phyloP scores from a whole-genome alignment of 148 eudicot genomes.

The Rhododendron kiyosumense region DNA sequence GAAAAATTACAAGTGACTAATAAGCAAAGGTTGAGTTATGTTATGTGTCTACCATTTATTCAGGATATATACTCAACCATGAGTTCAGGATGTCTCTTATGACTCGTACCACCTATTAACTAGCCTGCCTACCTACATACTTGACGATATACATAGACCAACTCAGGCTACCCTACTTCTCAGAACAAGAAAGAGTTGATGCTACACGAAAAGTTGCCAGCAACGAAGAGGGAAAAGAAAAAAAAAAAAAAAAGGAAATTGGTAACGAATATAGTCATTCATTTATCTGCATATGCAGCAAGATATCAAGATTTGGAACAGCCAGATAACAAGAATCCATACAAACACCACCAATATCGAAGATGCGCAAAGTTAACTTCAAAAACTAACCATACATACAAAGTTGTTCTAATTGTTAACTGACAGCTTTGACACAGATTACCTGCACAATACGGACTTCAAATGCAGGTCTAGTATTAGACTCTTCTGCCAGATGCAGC shows the following conservation, averaged over 20 bases:
- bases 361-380: not conserved
- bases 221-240: too few relatives aligned
- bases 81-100: not conserved
- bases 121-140: not conserved
- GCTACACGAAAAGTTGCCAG: not conserved
- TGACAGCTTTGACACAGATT: not conserved
- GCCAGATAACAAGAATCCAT: not conserved
- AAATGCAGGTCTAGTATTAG: slow-evolving; percentile 45
- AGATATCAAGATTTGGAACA: not conserved
- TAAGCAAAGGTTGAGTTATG: not conserved
- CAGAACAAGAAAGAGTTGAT: not conserved
- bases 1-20: not conserved
- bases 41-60: not conserved
- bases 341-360: not conserved
- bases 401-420: not conserved
- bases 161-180: not conserved
- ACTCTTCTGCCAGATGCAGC: slow-evolving; percentile 53
- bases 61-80: not conserved
- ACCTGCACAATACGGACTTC: slow-evolving; percentile 57
- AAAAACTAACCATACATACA: not conserved
- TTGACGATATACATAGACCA: not conserved
- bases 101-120: not conserved
- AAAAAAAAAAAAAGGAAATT: not conserved
- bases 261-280: not conserved
- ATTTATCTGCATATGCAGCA: not conserved